Evolutionary conservation across 352 stramenopile genomes (phyloP).

Genomic region (Phytophthora pisi): DNA sequence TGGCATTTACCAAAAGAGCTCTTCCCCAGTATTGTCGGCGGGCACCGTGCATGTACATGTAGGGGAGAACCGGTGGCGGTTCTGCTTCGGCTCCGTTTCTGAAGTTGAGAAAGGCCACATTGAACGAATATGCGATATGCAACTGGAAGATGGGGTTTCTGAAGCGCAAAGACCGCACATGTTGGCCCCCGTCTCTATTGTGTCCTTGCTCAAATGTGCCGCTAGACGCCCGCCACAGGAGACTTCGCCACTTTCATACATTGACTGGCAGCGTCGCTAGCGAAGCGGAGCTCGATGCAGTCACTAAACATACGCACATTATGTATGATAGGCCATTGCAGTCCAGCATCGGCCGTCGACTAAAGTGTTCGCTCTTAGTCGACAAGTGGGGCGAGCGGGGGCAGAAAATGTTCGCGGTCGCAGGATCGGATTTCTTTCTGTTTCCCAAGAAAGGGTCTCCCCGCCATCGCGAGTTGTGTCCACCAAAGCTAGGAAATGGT

Average conservation of each 20-base stretch:
- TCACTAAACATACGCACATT: too few species aligned
- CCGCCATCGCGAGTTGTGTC: conserved; percentile 8
- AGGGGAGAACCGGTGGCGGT: not conserved
- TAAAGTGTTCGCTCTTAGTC: conserved; percentile 7
- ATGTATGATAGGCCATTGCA: too few species aligned
- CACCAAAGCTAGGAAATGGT: conserved; percentile 1
- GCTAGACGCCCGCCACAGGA: not conserved
- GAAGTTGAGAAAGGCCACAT: not conserved
- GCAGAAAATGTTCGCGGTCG: conserved; percentile 11
- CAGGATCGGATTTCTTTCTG: not conserved
- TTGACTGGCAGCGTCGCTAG: not conserved
- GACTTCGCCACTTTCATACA: not conserved
- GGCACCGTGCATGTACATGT: not conserved
- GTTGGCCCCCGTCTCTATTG: conserved; percentile 14
- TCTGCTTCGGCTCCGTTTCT: not conserved
- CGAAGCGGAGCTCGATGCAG: not conserved
- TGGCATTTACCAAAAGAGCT: too few species aligned
- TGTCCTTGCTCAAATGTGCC: conserved; percentile 6
- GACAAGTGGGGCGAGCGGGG: not conserved
- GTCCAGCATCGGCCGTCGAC: not conserved
- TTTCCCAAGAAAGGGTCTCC: not conserved
- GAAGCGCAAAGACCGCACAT: not conserved
- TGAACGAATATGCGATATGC: conserved; percentile 10
- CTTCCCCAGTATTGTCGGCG: too few species aligned
- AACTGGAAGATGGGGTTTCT: conserved; percentile 11